Conservation (phyloP, 352 stramenopile genomes). For the Globisporangium echinulatum region DNA sequence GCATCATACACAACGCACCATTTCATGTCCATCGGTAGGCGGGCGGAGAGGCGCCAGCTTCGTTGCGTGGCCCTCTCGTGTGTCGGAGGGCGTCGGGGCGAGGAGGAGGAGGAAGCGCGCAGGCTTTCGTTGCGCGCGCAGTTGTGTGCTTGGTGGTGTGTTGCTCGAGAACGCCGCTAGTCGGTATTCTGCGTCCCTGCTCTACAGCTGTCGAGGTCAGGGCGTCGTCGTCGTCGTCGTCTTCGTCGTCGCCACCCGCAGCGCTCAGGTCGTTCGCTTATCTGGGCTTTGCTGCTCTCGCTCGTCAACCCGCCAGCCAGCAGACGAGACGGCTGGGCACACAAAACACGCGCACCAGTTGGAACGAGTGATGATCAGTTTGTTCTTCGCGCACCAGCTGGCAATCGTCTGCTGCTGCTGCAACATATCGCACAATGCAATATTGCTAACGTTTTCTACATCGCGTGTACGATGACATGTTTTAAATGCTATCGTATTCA, state of each 20-base stretch:
- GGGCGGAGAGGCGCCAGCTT: slow-evolving; percentile 37
- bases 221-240: neutral
- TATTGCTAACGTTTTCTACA: too few relatives aligned
- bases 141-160: too few relatives aligned
- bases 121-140: neutral
- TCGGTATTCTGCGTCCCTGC: too few relatives aligned
- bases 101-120: neutral
- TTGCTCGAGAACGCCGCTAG: too few relatives aligned
- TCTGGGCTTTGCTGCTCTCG: too few relatives aligned
- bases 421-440: too few relatives aligned
- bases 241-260: neutral
- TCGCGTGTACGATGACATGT: too few relatives aligned
- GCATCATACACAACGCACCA: slow-evolving; percentile 20
- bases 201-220: too few relatives aligned
- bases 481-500: too few relatives aligned
- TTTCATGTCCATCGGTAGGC: slow-evolving; percentile 38
- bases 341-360: neutral
- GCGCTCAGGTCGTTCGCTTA: neutral
- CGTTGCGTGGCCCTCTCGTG: slow-evolving; percentile 13
- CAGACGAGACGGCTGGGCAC: neutral
- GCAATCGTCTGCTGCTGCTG: too few relatives aligned
- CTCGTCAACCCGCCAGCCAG: neutral
- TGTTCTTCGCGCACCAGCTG: neutral
- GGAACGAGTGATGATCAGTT: neutral
- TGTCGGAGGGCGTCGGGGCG: neutral